Conservation (phyloP, 306 rosid species). For the Dalbergia cultrata region DNA sequence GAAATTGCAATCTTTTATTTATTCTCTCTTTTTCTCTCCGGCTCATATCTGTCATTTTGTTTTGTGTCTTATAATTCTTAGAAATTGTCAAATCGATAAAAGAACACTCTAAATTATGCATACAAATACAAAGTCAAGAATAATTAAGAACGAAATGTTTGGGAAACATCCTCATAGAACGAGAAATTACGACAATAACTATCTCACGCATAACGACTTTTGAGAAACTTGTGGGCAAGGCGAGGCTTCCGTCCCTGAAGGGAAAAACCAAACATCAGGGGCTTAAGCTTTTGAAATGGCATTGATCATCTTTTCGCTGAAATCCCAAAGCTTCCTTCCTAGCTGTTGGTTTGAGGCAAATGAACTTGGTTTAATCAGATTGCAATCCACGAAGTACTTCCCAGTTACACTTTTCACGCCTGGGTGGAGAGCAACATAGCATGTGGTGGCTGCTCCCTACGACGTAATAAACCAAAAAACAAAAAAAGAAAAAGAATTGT, state of each 20-base stretch:
- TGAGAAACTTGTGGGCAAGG: not conserved
- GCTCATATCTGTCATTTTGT: not conserved
- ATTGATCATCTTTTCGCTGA: conserved; percentile 66
- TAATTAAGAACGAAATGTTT: not conserved
- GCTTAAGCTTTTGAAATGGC: conserved; percentile 53
- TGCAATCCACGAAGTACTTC: conserved; percentile 81
- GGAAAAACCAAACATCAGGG: not conserved
- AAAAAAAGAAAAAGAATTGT: not conserved
- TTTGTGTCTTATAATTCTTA: not conserved
- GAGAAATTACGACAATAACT: not conserved
- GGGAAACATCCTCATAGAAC: conserved; percentile 29
- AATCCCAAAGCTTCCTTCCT: conserved; percentile 81
- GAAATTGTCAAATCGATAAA: not conserved
- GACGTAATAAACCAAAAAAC: not conserved
- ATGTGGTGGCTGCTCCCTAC: conserved; percentile 89
- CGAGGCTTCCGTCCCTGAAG: not conserved
- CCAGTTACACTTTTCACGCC: conserved; percentile 72
- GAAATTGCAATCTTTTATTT: conserved; percentile 20
- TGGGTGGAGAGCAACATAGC: conserved; percentile 89
- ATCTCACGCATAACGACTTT: conserved; percentile 15
- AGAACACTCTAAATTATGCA: not conserved
- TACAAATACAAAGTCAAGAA: not conserved
- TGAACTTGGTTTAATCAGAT: conserved; percentile 64
- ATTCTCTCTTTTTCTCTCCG: not conserved
- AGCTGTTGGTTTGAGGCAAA: conserved; percentile 55